Evolutionary conservation across 2,329 filamentous ascomycete genomes (phyloP).

Genomic region (Colletotrichum liriopes): DNA sequence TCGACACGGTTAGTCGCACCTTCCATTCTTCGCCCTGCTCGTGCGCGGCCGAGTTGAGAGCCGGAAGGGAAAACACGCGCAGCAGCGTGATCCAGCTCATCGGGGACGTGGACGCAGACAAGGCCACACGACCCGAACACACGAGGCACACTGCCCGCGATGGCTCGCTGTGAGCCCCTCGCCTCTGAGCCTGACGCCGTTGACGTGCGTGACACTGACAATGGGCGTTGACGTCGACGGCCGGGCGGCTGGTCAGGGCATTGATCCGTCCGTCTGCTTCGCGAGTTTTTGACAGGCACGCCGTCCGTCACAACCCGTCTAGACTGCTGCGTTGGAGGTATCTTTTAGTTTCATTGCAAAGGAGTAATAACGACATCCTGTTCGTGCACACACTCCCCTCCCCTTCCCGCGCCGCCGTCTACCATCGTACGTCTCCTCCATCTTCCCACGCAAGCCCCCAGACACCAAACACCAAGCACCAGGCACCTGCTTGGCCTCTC

Average conservation of each 20-base stretch:
- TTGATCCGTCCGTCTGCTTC: neutral
- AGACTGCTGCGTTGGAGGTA: neutral
- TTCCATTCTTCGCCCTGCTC: neutral
- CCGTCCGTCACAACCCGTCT: neutral
- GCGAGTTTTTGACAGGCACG: neutral
- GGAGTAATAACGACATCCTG: neutral
- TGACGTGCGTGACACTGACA: conserved; percentile 4
- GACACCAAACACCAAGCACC: neutral
- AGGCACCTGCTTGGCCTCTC: neutral
- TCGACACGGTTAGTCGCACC: neutral
- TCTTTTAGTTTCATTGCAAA: neutral
- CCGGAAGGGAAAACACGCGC: neutral
- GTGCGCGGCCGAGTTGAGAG: neutral
- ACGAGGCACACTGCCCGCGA: neutral
- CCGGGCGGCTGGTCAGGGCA: conserved; percentile 5
- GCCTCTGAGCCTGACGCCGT: conserved; percentile 2
- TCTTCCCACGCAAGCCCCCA: neutral
- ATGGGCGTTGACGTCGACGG: neutral
- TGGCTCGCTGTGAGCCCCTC: too few relatives aligned
- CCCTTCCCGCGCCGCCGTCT: too few relatives aligned
- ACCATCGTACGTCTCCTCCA: neutral
- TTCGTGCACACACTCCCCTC: neutral
- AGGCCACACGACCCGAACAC: neutral
- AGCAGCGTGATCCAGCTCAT: neutral
- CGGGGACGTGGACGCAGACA: neutral